Conservation (phyloP, 2,329 filamentous ascomycete species). For the Neonectria punicea region DNA sequence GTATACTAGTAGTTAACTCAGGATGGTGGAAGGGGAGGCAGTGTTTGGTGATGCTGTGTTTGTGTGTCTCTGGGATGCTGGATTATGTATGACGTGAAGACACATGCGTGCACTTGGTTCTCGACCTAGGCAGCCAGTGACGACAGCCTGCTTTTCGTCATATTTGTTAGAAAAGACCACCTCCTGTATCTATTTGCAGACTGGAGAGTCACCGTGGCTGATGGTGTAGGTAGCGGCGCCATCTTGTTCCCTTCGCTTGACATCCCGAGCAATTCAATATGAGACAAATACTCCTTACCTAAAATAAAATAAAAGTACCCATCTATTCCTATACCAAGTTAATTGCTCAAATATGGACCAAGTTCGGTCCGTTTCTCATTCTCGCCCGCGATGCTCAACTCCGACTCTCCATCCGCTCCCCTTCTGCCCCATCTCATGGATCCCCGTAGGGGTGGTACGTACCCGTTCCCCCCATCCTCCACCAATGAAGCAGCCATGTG, state of each 20-base stretch:
- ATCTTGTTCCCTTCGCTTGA: too few relatives aligned
- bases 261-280: too few relatives aligned
- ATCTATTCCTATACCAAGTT: too few relatives aligned
- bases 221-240: background rate
- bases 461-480: background rate
- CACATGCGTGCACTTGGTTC: background rate
- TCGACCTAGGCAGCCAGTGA: background rate
- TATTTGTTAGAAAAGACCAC: too few relatives aligned
- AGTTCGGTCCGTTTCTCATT: background rate
- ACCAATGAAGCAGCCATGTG: background rate
- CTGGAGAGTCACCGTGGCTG: background rate
- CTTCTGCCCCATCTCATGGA: background rate
- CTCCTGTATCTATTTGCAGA: too few relatives aligned
- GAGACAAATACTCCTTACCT: too few relatives aligned
- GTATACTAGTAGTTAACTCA: too few relatives aligned
- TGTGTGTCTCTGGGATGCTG: background rate
- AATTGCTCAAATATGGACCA: background rate
- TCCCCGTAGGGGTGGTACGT: background rate
- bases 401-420: too few relatives aligned
- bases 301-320: too few relatives aligned
- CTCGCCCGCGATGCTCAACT: background rate
- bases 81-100: background rate
- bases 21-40: too few relatives aligned
- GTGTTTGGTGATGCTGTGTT: too few relatives aligned
- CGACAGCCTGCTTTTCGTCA: constrained; percentile 3